Conservation (phyloP, 176 grass and related monocot genomes). For the Zoysia japonica region DNA sequence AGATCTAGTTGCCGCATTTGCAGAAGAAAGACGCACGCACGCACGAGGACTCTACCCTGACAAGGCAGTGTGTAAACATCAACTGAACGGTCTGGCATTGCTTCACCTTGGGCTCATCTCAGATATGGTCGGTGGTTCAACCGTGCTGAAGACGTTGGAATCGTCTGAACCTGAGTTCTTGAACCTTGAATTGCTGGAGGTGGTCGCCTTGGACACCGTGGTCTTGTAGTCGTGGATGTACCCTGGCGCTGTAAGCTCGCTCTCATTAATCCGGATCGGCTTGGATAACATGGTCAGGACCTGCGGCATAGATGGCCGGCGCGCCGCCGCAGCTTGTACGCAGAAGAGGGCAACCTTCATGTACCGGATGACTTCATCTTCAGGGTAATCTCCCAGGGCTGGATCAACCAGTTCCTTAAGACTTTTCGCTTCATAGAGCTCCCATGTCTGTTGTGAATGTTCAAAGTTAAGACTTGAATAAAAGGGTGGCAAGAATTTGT, state of each 20-base stretch:
- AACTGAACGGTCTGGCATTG: background rate
- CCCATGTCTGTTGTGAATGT: constrained; percentile 63
- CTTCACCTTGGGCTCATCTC: constrained; percentile 63
- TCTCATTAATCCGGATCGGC: constrained; percentile 70
- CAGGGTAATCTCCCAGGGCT: constrained; percentile 53
- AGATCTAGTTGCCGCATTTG: constrained; percentile 38
- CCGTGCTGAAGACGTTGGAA: constrained; percentile 53
- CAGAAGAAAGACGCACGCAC: background rate
- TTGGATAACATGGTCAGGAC: constrained; percentile 83
- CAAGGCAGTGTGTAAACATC: too few species aligned
- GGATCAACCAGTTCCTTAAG: constrained; percentile 70
- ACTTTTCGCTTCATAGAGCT: constrained; percentile 62
- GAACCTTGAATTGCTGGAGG: constrained; percentile 41
- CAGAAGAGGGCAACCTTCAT: constrained; percentile 92
- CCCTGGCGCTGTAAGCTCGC: constrained; percentile 68
- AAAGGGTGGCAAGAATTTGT: too few species aligned
- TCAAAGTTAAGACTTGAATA: constrained; percentile 7
- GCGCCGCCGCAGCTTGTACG: constrained; percentile 61
- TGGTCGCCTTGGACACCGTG: constrained; percentile 34
- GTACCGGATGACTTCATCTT: constrained; percentile 67
- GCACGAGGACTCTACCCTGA: constrained; percentile 1
- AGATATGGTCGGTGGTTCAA: constrained; percentile 34
- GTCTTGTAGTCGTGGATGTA: constrained; percentile 57
- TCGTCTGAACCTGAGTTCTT: constrained; percentile 32
- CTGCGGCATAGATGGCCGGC: constrained; percentile 67